Base-by-base conservation (phyloP, 805 yeast genomes). In the Metschnikowia lochheadii region DNA sequence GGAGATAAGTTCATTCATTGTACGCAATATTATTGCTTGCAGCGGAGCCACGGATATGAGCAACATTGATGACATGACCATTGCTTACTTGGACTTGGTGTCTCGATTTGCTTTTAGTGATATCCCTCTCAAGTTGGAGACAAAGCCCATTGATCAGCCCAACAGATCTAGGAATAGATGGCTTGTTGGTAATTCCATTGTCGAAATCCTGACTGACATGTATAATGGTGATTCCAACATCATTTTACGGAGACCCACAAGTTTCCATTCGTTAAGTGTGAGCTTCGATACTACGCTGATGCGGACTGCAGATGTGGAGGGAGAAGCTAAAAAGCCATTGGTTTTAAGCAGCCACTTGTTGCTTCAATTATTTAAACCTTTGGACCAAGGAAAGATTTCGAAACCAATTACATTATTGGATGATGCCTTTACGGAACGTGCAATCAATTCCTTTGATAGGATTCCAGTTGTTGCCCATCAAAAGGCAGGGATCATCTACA, bases 401-500 rank as follows among this genome's bases (percentile, higher is more conserved):
- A 76, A 73, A 53, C 86, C 86, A 2, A 55, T 81, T 3, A 77
- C 82, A 2, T 63, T 84, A 8, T 72, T 78, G 6, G 78, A 78
- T 26, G 85, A 81, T 48, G 54, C 73, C 1, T 53, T 62, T 62
- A 76, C 65, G 54, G 74, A 14, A 54, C 73, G 62, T 31, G 87
- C 91, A 0, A 61, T 89, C 17, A 64, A 77, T 5, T 75, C 82
- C 15, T 72, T 89, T 51, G 96, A 89, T 59, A 68, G 90, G 15
- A 81, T 87, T 1, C 95, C 96, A 0, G 82, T 84, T 6, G 85
- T 86, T 4, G 87, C 84, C 42, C 84, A 84, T 57, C 89, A 84
- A 64, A 89, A 89, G 62, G 78, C 86, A 37, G 96, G 96, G 1
- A 70, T 89, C 18, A 60, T 89, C 18, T 89, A 89, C 62, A 80